A percentile compares a stretch with the other conserved stretches of the same genome.
These are phyloP conservation scores for Malus asiatica DNA, from an alignment of 306 rosid species.

Conservation along the genomic window DNA sequence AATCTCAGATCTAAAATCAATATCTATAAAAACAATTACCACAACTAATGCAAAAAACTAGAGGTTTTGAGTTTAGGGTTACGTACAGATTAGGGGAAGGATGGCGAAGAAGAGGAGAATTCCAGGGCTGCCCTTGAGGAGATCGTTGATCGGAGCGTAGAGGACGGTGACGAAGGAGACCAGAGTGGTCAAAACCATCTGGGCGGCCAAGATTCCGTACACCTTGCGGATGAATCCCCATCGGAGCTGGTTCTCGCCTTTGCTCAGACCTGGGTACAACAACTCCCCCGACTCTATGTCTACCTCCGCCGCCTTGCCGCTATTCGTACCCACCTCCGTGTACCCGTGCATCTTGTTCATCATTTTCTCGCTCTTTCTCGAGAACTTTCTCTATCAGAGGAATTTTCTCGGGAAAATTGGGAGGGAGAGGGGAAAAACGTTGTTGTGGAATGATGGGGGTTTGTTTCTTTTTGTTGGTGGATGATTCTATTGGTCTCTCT, in stretches of 20 bases:
- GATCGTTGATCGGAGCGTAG: conserved; percentile 61
- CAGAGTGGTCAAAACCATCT: conserved; percentile 73
- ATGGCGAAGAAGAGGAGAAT: conserved; percentile 67
- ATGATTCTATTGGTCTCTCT: not conserved
- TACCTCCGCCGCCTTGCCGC: conserved; percentile 36
- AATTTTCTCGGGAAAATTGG: conserved; percentile 14
- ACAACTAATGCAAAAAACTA: not conserved
- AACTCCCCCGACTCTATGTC: conserved; percentile 85
- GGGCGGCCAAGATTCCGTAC: conserved; percentile 76
- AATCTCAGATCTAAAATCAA: not conserved
- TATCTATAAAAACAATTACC: not conserved
- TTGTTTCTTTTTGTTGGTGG: not conserved
- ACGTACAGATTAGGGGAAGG: conserved; percentile 74
- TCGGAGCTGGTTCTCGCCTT: conserved; percentile 87
- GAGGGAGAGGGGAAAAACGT: not conserved
- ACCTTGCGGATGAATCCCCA: conserved; percentile 98
- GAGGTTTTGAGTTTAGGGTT: not conserved
- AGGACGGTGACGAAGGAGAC: conserved; percentile 73
- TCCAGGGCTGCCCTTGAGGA: conserved; percentile 63
- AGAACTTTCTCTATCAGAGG: not conserved
- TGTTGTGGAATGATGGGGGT: not conserved
- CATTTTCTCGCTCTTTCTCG: not conserved
- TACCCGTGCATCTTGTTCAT: conserved; percentile 32
- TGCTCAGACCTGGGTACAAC: conserved; percentile 65
- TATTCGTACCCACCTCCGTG: conserved; percentile 30